Percentiles rank a stretch among this genome's conserved stretches.
Conservation (phyloP, 139 green algal species). For the Yamagishiella unicocca region DNA sequence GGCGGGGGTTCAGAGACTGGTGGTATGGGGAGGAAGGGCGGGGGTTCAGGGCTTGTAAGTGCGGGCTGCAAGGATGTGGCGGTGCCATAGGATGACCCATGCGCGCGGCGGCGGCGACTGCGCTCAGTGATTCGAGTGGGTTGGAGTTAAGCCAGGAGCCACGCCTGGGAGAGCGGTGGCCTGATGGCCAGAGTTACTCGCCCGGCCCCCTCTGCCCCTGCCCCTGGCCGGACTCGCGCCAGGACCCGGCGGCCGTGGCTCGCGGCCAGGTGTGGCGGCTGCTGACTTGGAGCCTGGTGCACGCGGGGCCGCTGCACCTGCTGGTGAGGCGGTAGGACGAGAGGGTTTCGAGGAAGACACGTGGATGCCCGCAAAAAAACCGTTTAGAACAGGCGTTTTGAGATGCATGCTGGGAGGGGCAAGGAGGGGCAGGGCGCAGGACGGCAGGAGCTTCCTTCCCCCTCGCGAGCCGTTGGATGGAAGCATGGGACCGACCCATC, state of each 20-base stretch:
- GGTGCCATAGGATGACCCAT: too few relatives aligned
- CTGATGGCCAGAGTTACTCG: not conserved
- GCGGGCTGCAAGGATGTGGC: too few relatives aligned
- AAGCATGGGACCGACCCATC: too few relatives aligned
- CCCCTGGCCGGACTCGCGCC: too few relatives aligned
- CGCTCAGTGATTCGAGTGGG: too few relatives aligned
- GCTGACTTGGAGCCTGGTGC: conserved; percentile 20
- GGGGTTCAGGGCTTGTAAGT: not conserved
- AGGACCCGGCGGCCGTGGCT: not conserved
- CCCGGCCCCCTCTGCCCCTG: not conserved
- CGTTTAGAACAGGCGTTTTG: too few relatives aligned
- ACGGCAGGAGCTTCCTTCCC: not conserved
- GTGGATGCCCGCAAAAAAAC: not conserved
- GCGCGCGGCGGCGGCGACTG: too few relatives aligned
- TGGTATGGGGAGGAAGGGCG: not conserved
- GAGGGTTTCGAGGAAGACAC: not conserved
- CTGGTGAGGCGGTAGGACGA: not conserved
- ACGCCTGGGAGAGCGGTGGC: too few relatives aligned
- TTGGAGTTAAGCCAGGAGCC: too few relatives aligned
- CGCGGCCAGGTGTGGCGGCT: conserved; percentile 39
- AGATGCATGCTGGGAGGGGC: too few relatives aligned
- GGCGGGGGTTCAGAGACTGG: not conserved
- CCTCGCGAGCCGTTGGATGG: too few relatives aligned
- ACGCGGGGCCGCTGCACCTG: conserved; percentile 27
- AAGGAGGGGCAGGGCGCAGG: not conserved